Evolutionary conservation across 495 filamentous ascomycete genomes (phyloP).

Genomic region (Tuber umbilicatum): DNA sequence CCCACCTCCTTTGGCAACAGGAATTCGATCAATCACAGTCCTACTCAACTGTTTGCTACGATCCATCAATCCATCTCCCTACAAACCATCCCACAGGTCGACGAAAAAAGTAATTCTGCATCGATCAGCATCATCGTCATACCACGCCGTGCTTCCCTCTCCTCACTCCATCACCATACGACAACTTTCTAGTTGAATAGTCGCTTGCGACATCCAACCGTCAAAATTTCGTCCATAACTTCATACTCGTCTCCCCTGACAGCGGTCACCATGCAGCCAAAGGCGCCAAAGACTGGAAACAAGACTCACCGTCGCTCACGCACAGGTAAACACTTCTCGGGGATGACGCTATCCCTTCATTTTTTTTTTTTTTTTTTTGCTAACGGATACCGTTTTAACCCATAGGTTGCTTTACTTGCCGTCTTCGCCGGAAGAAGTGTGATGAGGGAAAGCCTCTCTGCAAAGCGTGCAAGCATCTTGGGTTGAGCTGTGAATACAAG

Average conservation of each 20-base stretch:
- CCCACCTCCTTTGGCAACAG: conserved; percentile 8
- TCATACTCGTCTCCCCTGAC: conserved; percentile 1
- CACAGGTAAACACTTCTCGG: conserved; percentile 56
- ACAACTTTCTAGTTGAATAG: conserved; percentile 29
- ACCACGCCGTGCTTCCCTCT: conserved; percentile 24
- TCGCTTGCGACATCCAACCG: conserved; percentile 24
- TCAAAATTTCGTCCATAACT: conserved; percentile 4
- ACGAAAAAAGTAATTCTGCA: conserved; percentile 29
- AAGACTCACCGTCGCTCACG: conserved; percentile 90
- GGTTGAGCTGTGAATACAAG: conserved; percentile 88
- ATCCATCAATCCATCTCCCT: conserved; percentile 13
- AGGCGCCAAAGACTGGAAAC: conserved; percentile 55
- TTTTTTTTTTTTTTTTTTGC: neutral
- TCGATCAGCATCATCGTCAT: conserved; percentile 23
- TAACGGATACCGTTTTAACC: conserved; percentile 40
- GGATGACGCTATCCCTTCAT: conserved; percentile 9
- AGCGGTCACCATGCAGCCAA: conserved; percentile 44
- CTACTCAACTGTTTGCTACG: conserved; percentile 13
- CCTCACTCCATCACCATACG: conserved; percentile 15
- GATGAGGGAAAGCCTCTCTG: conserved; percentile 85
- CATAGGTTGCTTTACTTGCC: conserved; percentile 93
- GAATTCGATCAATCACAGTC: conserved; percentile 13
- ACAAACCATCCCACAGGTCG: conserved; percentile 17
- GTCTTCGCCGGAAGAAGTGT: conserved; percentile 93
- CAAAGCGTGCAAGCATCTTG: conserved; percentile 80